Evolutionary conservation across 225 moss, liverwort and hornwort species (phyloP), one percentile per base, ranked within the genome.

Genomic region (Rhytidiadelphus loreus): DNA sequence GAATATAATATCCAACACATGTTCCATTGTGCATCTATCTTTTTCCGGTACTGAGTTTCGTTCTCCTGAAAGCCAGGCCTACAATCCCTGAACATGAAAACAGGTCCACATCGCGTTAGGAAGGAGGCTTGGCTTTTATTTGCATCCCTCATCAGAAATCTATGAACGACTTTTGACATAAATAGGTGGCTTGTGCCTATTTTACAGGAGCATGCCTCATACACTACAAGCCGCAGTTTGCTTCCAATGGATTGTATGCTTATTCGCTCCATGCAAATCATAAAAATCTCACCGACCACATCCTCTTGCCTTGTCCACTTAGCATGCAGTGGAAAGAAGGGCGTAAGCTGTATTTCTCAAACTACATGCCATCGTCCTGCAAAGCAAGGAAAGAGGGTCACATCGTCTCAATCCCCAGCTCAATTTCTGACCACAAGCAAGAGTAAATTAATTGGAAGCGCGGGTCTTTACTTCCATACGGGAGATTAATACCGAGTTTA

Each of bases 221-320:
- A 63, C 85, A 78, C 88, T 83, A 82, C 89, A 87, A 92, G 86
- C 79, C 78, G 65, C 64, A 86, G 59, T 90, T 88, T 79, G 77
- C 70, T 83, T 86, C 65, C 63, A 78, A 73, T 73, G 88, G 37
- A 83, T 39, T 39, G 69, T 43, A 64, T 85, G 59, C 86, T 88
- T 92, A 92, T 86, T 87, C 78, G 72, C 86, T 88, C 87, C 88
- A 86, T 90, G 88, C 79, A 88, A 88, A 88, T 92, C 78, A 86
- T 86, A 64, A 83, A 84, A 90, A 71, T 76, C 69, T 88, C 85
- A 35, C 91, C 68, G 77, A 82, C 63, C 85, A 85, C 82, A 83
- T 66, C 71, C 83, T 78, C 90, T 83, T 88, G 85, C 65, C 82
- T 68, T 64, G 71, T 83, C 85, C 90, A 79, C 88, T 91, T 70